Evolutionary conservation across 495 filamentous ascomycete species (phyloP), one percentile per base, ranked within the genome.

Genomic region (Pyrenula massariospora): DNA sequence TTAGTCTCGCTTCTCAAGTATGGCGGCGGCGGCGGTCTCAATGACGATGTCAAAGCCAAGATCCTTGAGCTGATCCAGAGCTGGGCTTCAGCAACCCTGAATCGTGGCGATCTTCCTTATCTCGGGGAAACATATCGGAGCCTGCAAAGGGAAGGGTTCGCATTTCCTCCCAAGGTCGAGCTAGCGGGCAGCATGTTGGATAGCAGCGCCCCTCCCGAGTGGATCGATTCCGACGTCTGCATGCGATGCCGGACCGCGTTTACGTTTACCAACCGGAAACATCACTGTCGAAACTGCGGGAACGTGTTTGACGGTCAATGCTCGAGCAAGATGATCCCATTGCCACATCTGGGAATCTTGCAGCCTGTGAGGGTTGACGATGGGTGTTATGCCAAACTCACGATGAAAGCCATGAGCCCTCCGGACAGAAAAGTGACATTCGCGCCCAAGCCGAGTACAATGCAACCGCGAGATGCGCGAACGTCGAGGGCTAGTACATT

Each of bases 181-280:
- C 85, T 97, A 42, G 83, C 91, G 12, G 90, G 88, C 65, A 95
- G 85, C 66, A 97, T 98, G 91, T 78, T 97, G 53, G 93, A 97
- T 65, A 96, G 91, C 65, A 96, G 84, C 63, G 93, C 93, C 54
- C 93, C 93, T 2, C 93, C 93, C 2, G 93, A 97, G 68, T 98
- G 93, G 93, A 85, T 85, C 25, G 94, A 98, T 69, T 96, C 92
- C 1, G 93, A 98, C 62, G 93, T 98, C 22, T 98, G 93, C 65
- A 96, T 98, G 93, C 84, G 93, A 67, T 98, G 93, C 63, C 83
- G 93, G 57, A 96, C 91, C 22, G 68, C 90, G 3, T 98, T 98
- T 64, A 96, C 88, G 31, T 97, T 97, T 65, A 97, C 90, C 57
- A 98, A 98, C 67, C 83, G 93, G 63, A 98, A 96, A 62, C 93